phyloP scores from a whole-genome alignment of 306 rosid species.

The Inga oerstediana region DNA sequence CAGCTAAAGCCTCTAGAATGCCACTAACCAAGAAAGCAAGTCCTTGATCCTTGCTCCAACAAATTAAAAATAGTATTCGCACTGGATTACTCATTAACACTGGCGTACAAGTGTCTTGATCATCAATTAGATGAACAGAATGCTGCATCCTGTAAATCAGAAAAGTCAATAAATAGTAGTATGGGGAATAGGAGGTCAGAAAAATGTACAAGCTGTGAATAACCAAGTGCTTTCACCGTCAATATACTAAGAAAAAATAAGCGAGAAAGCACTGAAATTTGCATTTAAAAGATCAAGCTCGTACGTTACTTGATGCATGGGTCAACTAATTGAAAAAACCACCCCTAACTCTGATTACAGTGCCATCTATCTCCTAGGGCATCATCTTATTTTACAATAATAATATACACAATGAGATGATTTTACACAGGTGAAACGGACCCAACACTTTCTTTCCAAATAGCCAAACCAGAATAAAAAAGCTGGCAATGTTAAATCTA shows the following conservation, averaged over 20 bases:
- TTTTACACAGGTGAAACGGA: slow-evolving; percentile 42
- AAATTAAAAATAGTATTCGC: background rate
- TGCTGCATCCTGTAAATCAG: background rate
- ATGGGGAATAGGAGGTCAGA: background rate
- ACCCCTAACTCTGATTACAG: slow-evolving; percentile 24
- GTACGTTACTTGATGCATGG: background rate
- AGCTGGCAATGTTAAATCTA: slow-evolving; percentile 33
- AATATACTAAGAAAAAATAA: background rate
- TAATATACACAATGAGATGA: slow-evolving; percentile 34
- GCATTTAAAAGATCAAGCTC: slow-evolving; percentile 19
- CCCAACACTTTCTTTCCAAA: slow-evolving; percentile 34
- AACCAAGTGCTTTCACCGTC: background rate
- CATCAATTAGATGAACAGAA: background rate
- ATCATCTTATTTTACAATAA: slow-evolving; percentile 24
- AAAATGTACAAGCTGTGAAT: background rate
- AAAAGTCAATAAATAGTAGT: background rate
- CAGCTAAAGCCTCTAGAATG: slow-evolving; percentile 23
- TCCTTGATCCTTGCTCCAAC: too few relatives aligned
- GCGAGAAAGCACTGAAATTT: background rate
- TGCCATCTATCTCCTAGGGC: slow-evolving; percentile 15
- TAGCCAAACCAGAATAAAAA: slow-evolving; percentile 31
- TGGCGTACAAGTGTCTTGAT: background rate
- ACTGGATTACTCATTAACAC: background rate
- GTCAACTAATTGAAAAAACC: slow-evolving; percentile 14
- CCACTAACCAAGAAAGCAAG: too few relatives aligned